These are phyloP conservation scores for Galerina sulciceps DNA, from an alignment of 768 basidiomycete species.

Conservation along the genomic window DNA sequence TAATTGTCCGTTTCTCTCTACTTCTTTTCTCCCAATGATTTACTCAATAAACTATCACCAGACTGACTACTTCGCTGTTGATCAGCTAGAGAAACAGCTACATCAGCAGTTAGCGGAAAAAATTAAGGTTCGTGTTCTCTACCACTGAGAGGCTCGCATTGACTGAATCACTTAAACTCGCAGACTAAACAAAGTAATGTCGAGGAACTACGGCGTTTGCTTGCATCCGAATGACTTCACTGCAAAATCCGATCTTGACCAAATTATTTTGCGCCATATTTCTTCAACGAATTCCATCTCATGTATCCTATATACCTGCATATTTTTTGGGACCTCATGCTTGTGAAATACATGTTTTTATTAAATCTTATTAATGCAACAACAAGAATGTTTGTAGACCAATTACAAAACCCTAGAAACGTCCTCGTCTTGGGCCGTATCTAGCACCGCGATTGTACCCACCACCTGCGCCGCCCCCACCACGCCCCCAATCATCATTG, in stretches of 20 bases:
- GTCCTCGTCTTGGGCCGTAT: slow-evolving; percentile 24
- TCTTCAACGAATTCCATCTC: too few relatives aligned
- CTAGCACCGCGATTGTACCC: slow-evolving; percentile 35
- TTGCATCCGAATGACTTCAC: not conserved
- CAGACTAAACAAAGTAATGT: slow-evolving; percentile 5
- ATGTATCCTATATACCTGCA: too few relatives aligned
- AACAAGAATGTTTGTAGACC: not conserved
- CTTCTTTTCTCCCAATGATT: too few relatives aligned
- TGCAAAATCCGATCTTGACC: not conserved
- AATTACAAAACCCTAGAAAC: slow-evolving; percentile 11
- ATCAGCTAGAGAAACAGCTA: slow-evolving; percentile 4
- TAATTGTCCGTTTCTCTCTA: too few relatives aligned
- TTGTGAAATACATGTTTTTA: not conserved
- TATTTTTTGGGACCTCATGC: too few relatives aligned
- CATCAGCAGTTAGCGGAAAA: slow-evolving; percentile 3
- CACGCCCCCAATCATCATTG: slow-evolving; percentile 36
- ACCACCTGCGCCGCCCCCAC: slow-evolving; percentile 35
- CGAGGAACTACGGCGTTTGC: not conserved
- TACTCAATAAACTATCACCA: not conserved
- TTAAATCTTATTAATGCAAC: not conserved
- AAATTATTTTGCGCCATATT: too few relatives aligned
- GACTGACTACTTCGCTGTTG: not conserved
- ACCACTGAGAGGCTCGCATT: not conserved
- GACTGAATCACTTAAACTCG: too few relatives aligned
- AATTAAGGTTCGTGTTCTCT: not conserved